Evolutionary conservation across 441 rosid genomes (phyloP), one percentile per base, ranked within the genome.

Genomic region (Populus hybrid): DNA sequence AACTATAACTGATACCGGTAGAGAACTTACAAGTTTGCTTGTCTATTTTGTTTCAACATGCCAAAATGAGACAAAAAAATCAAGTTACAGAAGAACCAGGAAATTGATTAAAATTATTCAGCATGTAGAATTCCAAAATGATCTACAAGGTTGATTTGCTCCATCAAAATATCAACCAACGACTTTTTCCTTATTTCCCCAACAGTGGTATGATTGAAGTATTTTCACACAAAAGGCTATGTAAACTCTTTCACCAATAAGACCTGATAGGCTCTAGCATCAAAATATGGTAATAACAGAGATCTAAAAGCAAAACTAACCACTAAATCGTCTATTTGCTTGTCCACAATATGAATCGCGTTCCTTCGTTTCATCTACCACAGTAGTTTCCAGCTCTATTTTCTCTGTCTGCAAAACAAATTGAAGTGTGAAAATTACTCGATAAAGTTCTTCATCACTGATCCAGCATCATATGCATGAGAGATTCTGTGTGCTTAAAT

Each of bases 371-470:
- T 95, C 99, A 78, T 95, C 97, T 73, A 95, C 92, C 35, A 95
- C 99, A 53, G 99, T 95, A 69, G 99, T 82, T 84, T 95, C 99
- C 84, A 95, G 89, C 89, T 95, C 97, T 76, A 93, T 90, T 85
- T 95, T 95, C 84, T 95, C 99, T 10, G 97, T 78, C 98, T 95
- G 90, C 86, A 87, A 79, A 79, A 79, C 68, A 80, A 70, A 46
- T 66, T 80, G 32, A 63, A 9, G 35, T 59, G 7, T 5, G 67
- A 74, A 59, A n/a, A 19, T 69, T 59, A 71, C 70, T 30, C 10
- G 26, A 21, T 2, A 68, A 68, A 73, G 11, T 5, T 75, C 71
- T 35, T 24, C 73, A 18, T 18, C 50, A 66, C 53, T 67, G 76
- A 80, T 57, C 63, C 23, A 64, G 70, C 65, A 74, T 40, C 19